phyloP scores from a whole-genome alignment of 2,329 filamentous ascomycete genomes.

The Acarospora socialis region DNA sequence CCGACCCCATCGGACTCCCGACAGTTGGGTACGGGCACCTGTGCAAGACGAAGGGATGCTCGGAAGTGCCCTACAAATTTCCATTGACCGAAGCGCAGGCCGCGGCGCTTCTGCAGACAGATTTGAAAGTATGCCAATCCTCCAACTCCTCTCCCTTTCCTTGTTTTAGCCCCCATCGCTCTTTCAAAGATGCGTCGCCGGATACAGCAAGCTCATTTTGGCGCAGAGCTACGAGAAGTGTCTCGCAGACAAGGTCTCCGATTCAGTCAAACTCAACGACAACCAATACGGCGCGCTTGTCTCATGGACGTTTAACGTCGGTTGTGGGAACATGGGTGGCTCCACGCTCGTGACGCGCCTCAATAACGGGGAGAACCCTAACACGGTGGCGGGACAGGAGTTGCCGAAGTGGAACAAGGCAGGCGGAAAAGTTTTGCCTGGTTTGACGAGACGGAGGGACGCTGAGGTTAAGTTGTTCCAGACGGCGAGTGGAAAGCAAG shows the following conservation, averaged over 20 bases:
- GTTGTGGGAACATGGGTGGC: slow-evolving; percentile 27
- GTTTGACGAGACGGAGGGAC: slow-evolving; percentile 28
- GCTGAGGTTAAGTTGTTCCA: slow-evolving; percentile 33
- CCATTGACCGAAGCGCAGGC: slow-evolving; percentile 30
- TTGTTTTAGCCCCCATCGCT: too few relatives aligned
- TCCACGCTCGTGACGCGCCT: slow-evolving; percentile 31
- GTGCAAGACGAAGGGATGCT: slow-evolving; percentile 28
- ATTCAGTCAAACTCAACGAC: slow-evolving; percentile 32
- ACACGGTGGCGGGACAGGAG: slow-evolving; percentile 30
- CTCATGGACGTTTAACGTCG: slow-evolving; percentile 39
- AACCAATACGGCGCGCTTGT: slow-evolving; percentile 41
- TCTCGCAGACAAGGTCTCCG: too few relatives aligned
- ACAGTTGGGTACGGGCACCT: slow-evolving; percentile 40
- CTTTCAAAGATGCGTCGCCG: too few relatives aligned
- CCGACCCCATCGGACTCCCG: slow-evolving; percentile 32
- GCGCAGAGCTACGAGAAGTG: too few relatives aligned
- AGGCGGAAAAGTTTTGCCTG: slow-evolving; percentile 26
- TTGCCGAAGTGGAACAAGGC: slow-evolving; percentile 36
- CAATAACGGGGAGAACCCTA: slow-evolving; percentile 30
- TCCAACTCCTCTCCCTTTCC: too few relatives aligned
- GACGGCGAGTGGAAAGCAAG: too few relatives aligned
- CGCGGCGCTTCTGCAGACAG: slow-evolving; percentile 26
- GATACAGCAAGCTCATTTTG: too few relatives aligned
- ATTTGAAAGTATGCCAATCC: slow-evolving; percentile 30
- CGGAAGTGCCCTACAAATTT: slow-evolving; percentile 33